Conservation (phyloP, 2,329 filamentous ascomycete genomes). For the Aspergillus sergii region DNA sequence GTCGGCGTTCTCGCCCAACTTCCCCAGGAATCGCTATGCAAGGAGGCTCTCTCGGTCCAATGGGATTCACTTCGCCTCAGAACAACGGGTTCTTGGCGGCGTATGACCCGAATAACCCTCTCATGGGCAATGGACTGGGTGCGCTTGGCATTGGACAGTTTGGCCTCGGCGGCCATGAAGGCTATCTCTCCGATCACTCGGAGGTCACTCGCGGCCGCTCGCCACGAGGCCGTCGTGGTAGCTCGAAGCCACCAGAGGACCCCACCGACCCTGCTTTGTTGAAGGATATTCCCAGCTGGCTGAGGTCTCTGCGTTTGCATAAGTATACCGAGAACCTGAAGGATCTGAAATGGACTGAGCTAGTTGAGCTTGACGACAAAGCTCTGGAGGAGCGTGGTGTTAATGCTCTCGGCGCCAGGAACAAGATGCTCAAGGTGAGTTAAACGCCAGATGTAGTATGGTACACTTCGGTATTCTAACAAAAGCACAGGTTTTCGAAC, state of each 20-base stretch:
- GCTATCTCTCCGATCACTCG: constrained; percentile 91
- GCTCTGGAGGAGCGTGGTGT: constrained; percentile 91
- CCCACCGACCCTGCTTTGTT: constrained; percentile 88
- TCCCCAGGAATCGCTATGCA: constrained; percentile 88
- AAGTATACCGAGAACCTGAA: constrained; percentile 99
- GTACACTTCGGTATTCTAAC: not conserved
- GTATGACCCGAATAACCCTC: constrained; percentile 73
- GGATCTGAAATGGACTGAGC: constrained; percentile 93
- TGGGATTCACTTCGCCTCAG: constrained; percentile 83
- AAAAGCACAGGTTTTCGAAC: constrained; percentile 75
- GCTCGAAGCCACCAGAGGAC: constrained; percentile 96
- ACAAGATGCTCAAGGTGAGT: constrained; percentile 94
- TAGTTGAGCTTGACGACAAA: constrained; percentile 90
- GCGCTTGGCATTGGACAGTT: constrained; percentile 73
- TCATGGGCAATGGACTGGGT: constrained; percentile 71
- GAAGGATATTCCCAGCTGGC: constrained; percentile 94
- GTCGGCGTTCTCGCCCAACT: constrained; percentile 79
- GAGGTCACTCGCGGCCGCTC: constrained; percentile 89
- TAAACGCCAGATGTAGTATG: not conserved
- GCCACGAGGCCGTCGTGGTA: constrained; percentile 86
- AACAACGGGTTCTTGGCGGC: constrained; percentile 93
- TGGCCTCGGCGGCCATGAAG: constrained; percentile 71
- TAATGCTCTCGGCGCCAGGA: constrained; percentile 88
- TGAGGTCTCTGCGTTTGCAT: constrained; percentile 90
- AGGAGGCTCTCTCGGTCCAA: constrained; percentile 58